Evolutionary conservation across 108 stramenopile genomes (phyloP).

Genomic region (Stephanodiscus minutulus): DNA sequence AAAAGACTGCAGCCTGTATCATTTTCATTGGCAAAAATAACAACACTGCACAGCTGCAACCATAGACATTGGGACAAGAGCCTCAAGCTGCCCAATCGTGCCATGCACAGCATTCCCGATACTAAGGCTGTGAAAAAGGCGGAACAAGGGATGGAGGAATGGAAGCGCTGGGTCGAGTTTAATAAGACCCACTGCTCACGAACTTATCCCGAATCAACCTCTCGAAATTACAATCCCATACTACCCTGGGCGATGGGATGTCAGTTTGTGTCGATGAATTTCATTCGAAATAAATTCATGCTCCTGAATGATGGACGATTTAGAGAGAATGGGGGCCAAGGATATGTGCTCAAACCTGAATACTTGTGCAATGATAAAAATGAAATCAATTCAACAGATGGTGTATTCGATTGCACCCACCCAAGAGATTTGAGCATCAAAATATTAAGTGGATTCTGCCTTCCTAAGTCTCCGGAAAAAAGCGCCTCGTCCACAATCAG

Average conservation of each 20-base stretch:
- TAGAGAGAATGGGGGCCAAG: constrained; percentile 87
- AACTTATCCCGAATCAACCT: constrained; percentile 74
- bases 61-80: constrained; percentile 73
- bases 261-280: constrained; percentile 93
- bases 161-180: constrained; percentile 50
- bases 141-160: constrained; percentile 42
- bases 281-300: constrained; percentile 76
- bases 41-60: constrained; percentile 61
- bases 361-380: constrained; percentile 37
- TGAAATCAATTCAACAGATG: constrained; percentile 26
- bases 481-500: constrained; percentile 30
- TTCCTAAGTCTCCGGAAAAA: constrained; percentile 58
- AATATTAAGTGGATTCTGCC: constrained; percentile 70
- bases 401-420: constrained; percentile 36
- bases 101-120: constrained; percentile 72
- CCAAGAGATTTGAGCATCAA: constrained; percentile 60
- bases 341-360: constrained; percentile 94
- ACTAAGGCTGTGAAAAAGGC: constrained; percentile 45
- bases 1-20: constrained; percentile 57
- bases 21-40: constrained; percentile 56
- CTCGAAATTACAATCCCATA: constrained; percentile 86
- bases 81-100: constrained; percentile 50
- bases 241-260: constrained; percentile 87
- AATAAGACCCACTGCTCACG: constrained; percentile 74
- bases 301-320: constrained; percentile 92